Evolutionary conservation across 306 rosid genomes (phyloP), one percentile per base, ranked within the genome.

Genomic region (Canavalia gladiata): DNA sequence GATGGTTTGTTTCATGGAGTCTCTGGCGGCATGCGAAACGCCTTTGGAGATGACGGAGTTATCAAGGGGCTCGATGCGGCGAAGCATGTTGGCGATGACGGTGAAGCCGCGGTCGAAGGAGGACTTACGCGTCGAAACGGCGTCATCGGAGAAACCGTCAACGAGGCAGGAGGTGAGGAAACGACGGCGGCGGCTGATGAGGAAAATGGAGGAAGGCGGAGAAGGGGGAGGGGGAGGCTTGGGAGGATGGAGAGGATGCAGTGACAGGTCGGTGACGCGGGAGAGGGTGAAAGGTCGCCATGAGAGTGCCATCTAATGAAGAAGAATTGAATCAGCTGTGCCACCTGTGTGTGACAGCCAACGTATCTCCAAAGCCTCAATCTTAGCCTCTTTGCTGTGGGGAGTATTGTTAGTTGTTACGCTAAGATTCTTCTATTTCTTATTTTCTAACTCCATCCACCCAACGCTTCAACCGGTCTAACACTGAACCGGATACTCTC

Each of bases 1-100:
- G 64, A 96, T 93, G n/a, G 99, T 96, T 80, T 93, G 93, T 83
- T 93, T 95, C 98, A 96, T 96, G 52, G 98, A 93, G 72, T 93
- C 97, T 85, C 81, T 88, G 6, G 99, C 92, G 3, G 90, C 65
- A 51, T 91, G 93, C 4, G 98, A 92, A 7, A 93, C 94, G 25
- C 97, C 99, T 73, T 92, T 87, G 52, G 98, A 90, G 76, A 96
- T 90, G 49, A 89, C 97, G 84, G 97, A 86, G 35, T 86, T 86
- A 74, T 96, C 98, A 51, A 96, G 86, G 11, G 97, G 99, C 31
- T 96, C 92, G 57, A 96, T 90, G 58, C 93, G 92, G 70, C 88
- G 87, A 1, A 96, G 90, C 97, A 96, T 88, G 84, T 89, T 90
- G 1, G 98, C 96, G 65, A 96, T 96, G 0, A 96, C 99, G 28